A percentile compares a stretch with the other conserved stretches of the same genome.
Conservation (phyloP, 73 alveolate species). For the Stentor coeruleus region DNA sequence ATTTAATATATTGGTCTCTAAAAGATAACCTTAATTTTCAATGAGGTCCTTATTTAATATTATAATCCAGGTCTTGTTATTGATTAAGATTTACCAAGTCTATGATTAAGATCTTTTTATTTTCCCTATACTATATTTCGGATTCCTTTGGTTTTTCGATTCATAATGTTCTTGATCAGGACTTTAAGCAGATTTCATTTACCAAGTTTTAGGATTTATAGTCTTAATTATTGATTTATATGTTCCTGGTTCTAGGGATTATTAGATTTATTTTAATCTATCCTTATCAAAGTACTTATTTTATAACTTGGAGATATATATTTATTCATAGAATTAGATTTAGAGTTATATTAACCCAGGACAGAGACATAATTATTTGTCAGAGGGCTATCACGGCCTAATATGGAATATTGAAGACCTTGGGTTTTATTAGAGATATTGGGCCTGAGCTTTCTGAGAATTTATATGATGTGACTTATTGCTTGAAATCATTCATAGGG, state of each 20-base stretch:
- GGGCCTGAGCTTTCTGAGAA: background rate
- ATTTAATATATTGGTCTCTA: too few relatives aligned
- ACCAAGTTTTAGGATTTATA: background rate
- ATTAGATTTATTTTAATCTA: background rate
- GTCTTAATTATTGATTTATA: too few relatives aligned
- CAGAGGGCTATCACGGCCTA: background rate
- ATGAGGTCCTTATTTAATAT: too few relatives aligned
- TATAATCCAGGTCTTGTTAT: too few relatives aligned
- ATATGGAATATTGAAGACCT: background rate
- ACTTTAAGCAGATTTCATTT: background rate
- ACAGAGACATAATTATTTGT: background rate
- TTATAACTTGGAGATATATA: background rate
- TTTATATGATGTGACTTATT: background rate
- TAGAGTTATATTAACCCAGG: background rate
- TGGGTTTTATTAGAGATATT: background rate
- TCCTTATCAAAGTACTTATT: background rate
- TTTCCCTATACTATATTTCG: background rate
- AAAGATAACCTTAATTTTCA: too few relatives aligned
- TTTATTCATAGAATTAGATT: background rate
- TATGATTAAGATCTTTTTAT: too few relatives aligned
- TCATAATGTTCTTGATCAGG: constrained; percentile 19
- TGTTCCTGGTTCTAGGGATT: too few relatives aligned
- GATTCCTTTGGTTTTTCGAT: background rate
- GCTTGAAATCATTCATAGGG: too few relatives aligned
- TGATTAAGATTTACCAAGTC: background rate